Conservation (phyloP, 2,329 filamentous ascomycete species). For the Aspergillus neoniger region DNA sequence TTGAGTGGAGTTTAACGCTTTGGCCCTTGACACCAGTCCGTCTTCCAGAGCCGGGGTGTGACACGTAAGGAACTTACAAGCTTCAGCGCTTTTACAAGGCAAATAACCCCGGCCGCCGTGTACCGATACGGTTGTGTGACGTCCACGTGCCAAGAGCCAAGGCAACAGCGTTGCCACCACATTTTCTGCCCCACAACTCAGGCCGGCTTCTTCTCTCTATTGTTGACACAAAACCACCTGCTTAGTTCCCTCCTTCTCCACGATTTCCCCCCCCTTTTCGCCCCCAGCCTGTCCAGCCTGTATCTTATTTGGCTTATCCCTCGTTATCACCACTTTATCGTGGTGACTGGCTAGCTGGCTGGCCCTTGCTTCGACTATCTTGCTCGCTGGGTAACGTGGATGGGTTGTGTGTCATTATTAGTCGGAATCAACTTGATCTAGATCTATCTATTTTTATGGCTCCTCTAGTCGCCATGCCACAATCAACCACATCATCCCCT, state of each 20-base stretch:
- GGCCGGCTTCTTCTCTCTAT: constrained; percentile 14
- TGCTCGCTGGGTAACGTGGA: background rate
- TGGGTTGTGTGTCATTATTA: background rate
- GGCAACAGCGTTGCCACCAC: constrained; percentile 9
- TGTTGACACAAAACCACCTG: constrained; percentile 8
- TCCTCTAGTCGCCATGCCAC: constrained; percentile 13
- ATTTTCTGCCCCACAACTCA: constrained; percentile 25
- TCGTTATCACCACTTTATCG: background rate
- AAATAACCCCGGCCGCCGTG: background rate
- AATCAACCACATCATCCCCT: constrained; percentile 9
- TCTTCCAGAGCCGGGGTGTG: background rate
- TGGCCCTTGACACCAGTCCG: background rate
- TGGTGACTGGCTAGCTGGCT: background rate
- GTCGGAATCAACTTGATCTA: background rate
- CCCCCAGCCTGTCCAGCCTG: background rate
- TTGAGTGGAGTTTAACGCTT: background rate
- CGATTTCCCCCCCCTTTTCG: constrained; percentile 8
- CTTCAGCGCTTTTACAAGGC: background rate
- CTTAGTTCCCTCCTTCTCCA: constrained; percentile 1
- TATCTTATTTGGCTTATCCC: background rate
- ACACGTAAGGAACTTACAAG: background rate
- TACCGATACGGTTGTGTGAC: background rate
- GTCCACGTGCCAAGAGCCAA: constrained; percentile 10
- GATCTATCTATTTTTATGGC: constrained; percentile 1
- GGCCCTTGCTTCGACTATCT: background rate